These are phyloP conservation scores for Talaromyces atroroseus DNA, from an alignment of 2,329 filamentous ascomycete species.

Conservation along the genomic window DNA sequence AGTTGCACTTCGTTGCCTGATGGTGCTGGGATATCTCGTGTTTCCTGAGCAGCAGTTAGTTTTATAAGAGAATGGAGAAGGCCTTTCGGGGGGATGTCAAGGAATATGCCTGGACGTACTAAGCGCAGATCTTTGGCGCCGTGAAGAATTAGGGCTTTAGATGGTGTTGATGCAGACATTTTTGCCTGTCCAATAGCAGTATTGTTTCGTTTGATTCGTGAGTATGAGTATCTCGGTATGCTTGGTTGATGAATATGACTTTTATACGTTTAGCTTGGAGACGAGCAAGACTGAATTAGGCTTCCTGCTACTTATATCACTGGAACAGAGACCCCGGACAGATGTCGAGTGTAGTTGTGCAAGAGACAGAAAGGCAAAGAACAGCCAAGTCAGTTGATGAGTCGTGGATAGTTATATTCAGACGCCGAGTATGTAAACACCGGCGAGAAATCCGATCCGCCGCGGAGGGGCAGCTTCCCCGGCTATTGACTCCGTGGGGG, in stretches of 20 bases:
- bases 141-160: slow-evolving; percentile 50
- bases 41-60: slow-evolving; percentile 39
- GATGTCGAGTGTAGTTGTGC: too few relatives aligned
- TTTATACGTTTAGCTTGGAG: too few relatives aligned
- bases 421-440: background rate
- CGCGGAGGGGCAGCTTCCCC: background rate
- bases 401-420: too few relatives aligned
- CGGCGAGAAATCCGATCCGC: slow-evolving; percentile 14
- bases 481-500: background rate
- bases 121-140: slow-evolving; percentile 57
- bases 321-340: too few relatives aligned
- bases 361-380: too few relatives aligned
- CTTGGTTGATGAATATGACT: too few relatives aligned
- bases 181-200: too few relatives aligned
- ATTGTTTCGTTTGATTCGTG: too few relatives aligned
- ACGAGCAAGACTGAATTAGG: background rate
- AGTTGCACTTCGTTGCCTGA: slow-evolving; percentile 56
- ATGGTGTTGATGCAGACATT: slow-evolving; percentile 7
- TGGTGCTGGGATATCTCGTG: slow-evolving; percentile 44
- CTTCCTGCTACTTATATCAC: too few relatives aligned
- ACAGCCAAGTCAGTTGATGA: too few relatives aligned
- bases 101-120: slow-evolving; percentile 34
- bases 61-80: too few relatives aligned
- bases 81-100: background rate
- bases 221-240: too few relatives aligned